Percentiles rank a stretch among this genome's conserved stretches.
phyloP scores from a whole-genome alignment of 306 rosid genomes.

The Corylus americana region DNA sequence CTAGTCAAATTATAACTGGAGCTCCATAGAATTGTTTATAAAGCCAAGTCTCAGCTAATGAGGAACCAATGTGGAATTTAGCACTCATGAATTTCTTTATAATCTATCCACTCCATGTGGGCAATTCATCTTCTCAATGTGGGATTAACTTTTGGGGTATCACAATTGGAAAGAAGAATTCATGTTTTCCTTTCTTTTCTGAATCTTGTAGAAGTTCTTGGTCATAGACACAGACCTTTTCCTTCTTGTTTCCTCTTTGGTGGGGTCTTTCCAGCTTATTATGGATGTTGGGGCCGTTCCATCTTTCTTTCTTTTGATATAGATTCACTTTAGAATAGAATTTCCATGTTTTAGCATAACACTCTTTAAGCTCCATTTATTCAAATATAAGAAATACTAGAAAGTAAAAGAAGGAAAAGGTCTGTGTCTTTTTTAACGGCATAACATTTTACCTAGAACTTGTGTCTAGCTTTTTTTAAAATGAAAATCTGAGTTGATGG shows the following conservation, averaged over 20 bases:
- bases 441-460: neutral
- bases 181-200: slow-evolving; percentile 1
- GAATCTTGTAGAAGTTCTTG: neutral
- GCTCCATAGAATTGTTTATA: too few relatives aligned
- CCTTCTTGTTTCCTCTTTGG: neutral
- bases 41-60: too few relatives aligned
- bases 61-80: too few relatives aligned
- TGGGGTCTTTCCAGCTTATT: neutral
- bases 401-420: too few relatives aligned
- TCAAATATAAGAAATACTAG: too few relatives aligned
- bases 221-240: neutral
- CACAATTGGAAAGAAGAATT: neutral
- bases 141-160: too few relatives aligned
- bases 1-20: too few relatives aligned
- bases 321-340: neutral
- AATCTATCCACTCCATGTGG: too few relatives aligned
- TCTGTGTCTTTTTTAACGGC: too few relatives aligned
- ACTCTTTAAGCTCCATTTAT: too few relatives aligned
- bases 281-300: neutral
- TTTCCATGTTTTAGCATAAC: neutral
- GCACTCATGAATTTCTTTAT: too few relatives aligned
- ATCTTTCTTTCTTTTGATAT: neutral
- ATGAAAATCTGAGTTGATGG: neutral
- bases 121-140: too few relatives aligned
- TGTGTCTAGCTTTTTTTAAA: neutral